phyloP scores from a whole-genome alignment of 2,329 filamentous ascomycete genomes.

The Trichophyton rubrum region DNA sequence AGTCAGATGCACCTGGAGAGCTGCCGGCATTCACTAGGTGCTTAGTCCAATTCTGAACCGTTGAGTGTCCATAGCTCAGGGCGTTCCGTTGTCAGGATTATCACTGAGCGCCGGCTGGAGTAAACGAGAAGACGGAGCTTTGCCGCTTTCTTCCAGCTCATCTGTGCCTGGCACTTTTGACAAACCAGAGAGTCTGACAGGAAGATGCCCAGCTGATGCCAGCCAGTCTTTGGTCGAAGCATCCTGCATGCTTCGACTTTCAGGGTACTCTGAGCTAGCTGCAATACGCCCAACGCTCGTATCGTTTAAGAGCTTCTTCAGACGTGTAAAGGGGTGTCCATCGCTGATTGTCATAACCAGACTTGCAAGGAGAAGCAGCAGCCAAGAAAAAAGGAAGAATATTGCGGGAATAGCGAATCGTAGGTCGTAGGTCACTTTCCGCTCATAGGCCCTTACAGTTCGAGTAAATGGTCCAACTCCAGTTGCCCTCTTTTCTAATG shows the following conservation, averaged over 20 bases:
- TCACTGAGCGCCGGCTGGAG: not conserved
- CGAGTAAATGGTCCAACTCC: not conserved
- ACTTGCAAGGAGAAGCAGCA: not conserved
- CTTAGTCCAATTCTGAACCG: too few relatives aligned
- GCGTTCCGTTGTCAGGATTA: not conserved
- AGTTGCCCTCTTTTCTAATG: not conserved
- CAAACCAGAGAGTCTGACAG: not conserved
- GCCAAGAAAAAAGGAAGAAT: slow-evolving; percentile 7
- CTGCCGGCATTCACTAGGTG: too few relatives aligned
- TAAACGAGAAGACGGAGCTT: not conserved
- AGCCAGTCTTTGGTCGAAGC: not conserved
- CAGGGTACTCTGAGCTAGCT: not conserved
- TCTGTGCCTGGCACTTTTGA: not conserved
- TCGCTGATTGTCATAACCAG: not conserved
- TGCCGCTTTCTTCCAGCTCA: not conserved
- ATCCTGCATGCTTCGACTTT: not conserved
- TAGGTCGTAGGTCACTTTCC: slow-evolving; percentile 19
- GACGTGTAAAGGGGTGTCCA: not conserved
- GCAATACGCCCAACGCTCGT: slow-evolving; percentile 1
- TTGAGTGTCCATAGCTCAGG: not conserved
- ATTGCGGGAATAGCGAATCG: slow-evolving; percentile 21
- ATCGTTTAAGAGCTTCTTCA: slow-evolving; percentile 4
- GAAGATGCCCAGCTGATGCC: not conserved
- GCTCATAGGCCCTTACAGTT: not conserved
- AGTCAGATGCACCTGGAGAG: too few relatives aligned